Evolutionary conservation across 2,329 filamentous ascomycete species (phyloP).

Genomic region (Bipolaris gigantea): DNA sequence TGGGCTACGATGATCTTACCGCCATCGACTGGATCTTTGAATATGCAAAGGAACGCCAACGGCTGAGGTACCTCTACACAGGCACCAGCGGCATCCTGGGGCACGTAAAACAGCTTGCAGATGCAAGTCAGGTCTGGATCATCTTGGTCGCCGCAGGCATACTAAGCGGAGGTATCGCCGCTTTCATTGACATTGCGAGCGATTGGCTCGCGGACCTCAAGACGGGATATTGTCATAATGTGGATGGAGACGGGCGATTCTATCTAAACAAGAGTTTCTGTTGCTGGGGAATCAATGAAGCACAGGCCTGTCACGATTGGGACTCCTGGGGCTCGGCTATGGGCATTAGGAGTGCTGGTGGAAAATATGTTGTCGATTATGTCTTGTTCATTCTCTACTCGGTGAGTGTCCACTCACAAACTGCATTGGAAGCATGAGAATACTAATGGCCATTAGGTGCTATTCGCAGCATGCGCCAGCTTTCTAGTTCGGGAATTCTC

Average conservation of each 20-base stretch:
- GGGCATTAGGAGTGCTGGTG: slow-evolving; percentile 65
- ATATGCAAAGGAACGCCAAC: slow-evolving; percentile 92
- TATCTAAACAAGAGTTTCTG: slow-evolving; percentile 92
- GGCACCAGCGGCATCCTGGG: slow-evolving; percentile 72
- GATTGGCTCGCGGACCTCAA: slow-evolving; percentile 95
- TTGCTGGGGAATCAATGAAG: slow-evolving; percentile 80
- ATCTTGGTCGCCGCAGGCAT: slow-evolving; percentile 84
- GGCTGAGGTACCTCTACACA: slow-evolving; percentile 74
- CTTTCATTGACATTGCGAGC: slow-evolving; percentile 83
- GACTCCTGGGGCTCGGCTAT: slow-evolving; percentile 78
- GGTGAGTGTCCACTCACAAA: slow-evolving; percentile 53
- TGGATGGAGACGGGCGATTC: slow-evolving; percentile 78
- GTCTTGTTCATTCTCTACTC: slow-evolving; percentile 84
- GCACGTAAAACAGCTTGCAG: slow-evolving; percentile 70
- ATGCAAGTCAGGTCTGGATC: slow-evolving; percentile 90
- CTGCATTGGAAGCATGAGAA: not conserved
- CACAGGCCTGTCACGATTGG: slow-evolving; percentile 84
- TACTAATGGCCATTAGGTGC: slow-evolving; percentile 55
- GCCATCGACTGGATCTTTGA: slow-evolving; percentile 99
- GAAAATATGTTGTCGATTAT: slow-evolving; percentile 83
- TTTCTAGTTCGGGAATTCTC: slow-evolving; percentile 82
- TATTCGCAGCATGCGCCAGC: slow-evolving; percentile 77
- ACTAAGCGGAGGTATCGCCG: slow-evolving; percentile 80
- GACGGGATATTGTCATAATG: slow-evolving; percentile 78
- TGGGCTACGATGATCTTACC: slow-evolving; percentile 93